phyloP scores from a whole-genome alignment of 352 stramenopile species.

The Phytophthora quininea region DNA sequence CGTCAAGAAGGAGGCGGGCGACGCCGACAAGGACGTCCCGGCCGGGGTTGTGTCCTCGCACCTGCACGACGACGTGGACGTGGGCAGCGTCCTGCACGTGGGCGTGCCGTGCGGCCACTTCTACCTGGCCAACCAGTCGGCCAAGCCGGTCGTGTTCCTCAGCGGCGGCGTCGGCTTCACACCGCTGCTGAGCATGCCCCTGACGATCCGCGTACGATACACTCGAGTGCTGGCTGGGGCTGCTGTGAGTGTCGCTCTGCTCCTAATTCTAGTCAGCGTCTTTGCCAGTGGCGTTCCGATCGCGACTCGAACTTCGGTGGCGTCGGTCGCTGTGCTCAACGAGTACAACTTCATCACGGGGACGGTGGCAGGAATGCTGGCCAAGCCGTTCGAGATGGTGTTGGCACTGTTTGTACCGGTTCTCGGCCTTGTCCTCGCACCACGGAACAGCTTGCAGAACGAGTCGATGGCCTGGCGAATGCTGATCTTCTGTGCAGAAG shows the following conservation, averaged over 20 bases:
- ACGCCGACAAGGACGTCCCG: conserved; percentile 27
- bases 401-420: conserved; percentile 48
- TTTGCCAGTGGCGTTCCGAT: conserved; percentile 37
- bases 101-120: conserved; percentile 64
- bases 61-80: conserved; percentile 58
- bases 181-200: conserved; percentile 53
- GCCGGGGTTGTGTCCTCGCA: conserved; percentile 59
- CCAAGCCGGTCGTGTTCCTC: conserved; percentile 63
- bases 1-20: conserved; percentile 57
- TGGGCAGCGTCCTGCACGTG: conserved; percentile 56
- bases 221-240: conserved; percentile 31
- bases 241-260: conserved; percentile 17
- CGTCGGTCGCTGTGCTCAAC: conserved; percentile 27
- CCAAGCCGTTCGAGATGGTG: conserved; percentile 50
- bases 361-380: conserved; percentile 34
- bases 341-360: conserved; percentile 64
- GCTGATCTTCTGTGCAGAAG: conserved; percentile 32
- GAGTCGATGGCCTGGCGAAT: conserved; percentile 46
- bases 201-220: conserved; percentile 33
- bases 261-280: conserved; percentile 33
- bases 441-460: conserved; percentile 44
- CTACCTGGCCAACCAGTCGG: conserved; percentile 35
- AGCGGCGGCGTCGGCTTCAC: conserved; percentile 70
- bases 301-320: conserved; percentile 26
- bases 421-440: conserved; percentile 44